Evolutionary conservation across 306 rosid species (phyloP).

Genomic region (Castanopsis chinensis): DNA sequence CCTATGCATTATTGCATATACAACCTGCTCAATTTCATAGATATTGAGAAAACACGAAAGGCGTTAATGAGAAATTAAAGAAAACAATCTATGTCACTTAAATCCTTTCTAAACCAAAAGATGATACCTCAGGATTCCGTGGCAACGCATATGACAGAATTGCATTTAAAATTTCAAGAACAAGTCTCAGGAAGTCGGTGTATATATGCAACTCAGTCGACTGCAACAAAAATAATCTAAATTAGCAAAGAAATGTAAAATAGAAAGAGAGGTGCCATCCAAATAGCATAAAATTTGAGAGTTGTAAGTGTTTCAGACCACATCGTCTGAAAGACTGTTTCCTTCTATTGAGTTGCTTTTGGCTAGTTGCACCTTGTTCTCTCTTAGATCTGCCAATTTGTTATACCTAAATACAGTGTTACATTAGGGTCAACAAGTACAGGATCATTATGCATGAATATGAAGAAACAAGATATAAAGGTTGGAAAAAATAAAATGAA

Average conservation of each 20-base stretch:
- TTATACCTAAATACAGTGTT: constrained; percentile 58
- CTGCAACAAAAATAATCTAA: constrained; percentile 47
- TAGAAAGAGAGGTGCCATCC: neutral
- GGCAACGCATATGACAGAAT: constrained; percentile 94
- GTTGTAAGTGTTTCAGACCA: constrained; percentile 31
- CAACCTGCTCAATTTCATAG: constrained; percentile 57
- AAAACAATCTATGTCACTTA: neutral
- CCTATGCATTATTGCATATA: constrained; percentile 95
- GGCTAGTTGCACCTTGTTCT: constrained; percentile 44
- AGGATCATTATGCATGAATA: constrained; percentile 6
- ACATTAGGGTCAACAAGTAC: constrained; percentile 23
- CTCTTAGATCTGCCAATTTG: constrained; percentile 77
- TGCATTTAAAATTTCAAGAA: constrained; percentile 94
- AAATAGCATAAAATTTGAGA: constrained; percentile 1
- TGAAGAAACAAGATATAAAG: constrained; percentile 12
- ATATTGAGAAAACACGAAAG: constrained; percentile 1
- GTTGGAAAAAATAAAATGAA: constrained; percentile 3
- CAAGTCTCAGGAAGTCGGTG: constrained; percentile 97
- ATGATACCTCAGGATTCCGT: constrained; percentile 94
- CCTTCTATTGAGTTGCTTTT: constrained; percentile 63
- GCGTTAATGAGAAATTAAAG: neutral
- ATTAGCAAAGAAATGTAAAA: constrained; percentile 23
- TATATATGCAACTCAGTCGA: constrained; percentile 93
- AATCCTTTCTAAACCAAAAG: constrained; percentile 1
- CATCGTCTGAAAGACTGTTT: constrained; percentile 66